A percentile compares a stretch with the other conserved stretches of the same genome.
These are phyloP conservation scores for Beauveria varroae DNA, from an alignment of 2,329 filamentous ascomycete genomes.

Conservation along the genomic window DNA sequence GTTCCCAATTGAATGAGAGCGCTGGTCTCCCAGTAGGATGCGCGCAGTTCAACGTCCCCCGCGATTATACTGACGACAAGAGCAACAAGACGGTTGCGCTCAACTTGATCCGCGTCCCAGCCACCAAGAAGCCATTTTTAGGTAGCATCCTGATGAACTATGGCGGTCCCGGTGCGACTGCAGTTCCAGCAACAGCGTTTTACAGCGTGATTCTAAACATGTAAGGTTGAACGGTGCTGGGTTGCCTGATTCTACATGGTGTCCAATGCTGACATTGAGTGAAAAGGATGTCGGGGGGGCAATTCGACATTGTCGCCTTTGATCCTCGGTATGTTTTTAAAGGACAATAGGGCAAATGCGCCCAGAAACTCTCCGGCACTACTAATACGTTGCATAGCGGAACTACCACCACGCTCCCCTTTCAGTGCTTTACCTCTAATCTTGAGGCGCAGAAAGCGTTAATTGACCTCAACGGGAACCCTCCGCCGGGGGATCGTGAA, in stretches of 20 bases:
- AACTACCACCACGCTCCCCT: conserved; percentile 17
- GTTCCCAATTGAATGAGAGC: background rate
- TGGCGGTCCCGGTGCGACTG: conserved; percentile 18
- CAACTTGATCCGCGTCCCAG: conserved; percentile 8
- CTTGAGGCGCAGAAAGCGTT: background rate
- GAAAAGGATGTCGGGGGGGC: conserved; percentile 19
- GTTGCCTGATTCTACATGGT: no score
- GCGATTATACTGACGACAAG: conserved; percentile 14
- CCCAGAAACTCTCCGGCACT: background rate
- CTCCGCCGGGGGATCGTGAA: conserved; percentile 12
- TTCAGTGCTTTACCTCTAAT: conserved; percentile 15
- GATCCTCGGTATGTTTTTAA: conserved; percentile 19
- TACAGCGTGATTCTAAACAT: background rate
- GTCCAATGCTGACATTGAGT: background rate
- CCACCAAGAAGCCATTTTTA: conserved; percentile 15
- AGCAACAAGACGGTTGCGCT: conserved; percentile 10
- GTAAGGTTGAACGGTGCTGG: background rate
- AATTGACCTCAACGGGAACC: background rate
- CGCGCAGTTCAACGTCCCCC: conserved; percentile 13
- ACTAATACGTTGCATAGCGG: conserved; percentile 7
- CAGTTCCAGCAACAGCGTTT: background rate
- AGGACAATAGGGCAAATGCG: background rate
- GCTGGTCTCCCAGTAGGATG: conserved; percentile 12
- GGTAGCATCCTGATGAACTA: conserved; percentile 26
- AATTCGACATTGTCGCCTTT: conserved; percentile 21